Base-by-base conservation (phyloP, 495 filamentous ascomycete species). In the Penicillium waksmanii region DNA sequence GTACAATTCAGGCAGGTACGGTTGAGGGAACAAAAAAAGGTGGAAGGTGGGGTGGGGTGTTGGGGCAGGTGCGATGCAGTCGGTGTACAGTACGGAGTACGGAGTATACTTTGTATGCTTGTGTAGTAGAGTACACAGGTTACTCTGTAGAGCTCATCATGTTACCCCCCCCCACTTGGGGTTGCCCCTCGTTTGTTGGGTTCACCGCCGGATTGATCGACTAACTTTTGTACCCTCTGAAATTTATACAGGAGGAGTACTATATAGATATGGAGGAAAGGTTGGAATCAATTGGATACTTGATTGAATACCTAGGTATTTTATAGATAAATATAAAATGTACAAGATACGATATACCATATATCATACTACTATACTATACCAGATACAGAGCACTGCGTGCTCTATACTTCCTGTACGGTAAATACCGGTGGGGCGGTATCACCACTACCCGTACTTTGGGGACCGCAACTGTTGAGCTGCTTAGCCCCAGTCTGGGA, bases 381-480 rank as follows among this genome's bases (percentile, higher is more conserved):
- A 31, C 27, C 8, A 31, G 4, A 3, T 23, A 23, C 4, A 23
- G 23, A 23, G 23, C 23, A 23, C 23, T 23, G 2, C 23, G 23
- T 51, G 57, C 47, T 31, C 5, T 40, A 3, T 36, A 31, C 27
- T 31, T 36, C 12, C 25, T 11, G 33, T 33, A 46, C 34, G 43
- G 47, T 57, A 57, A 43, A 12, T 19, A 19, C 51, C 13, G 42
- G 34, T 36, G 49, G 53, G 49, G 40, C 59, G 49, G 64, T 69
- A 64, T 64, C 56, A 58, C 12, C 38, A 51, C 56, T 67, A 69
- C 64, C 67, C 62, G 67, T 69, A 69, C 63, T 69, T 69, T 67
- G 58, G 58, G 67, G 65, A 57, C 53, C 58, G 61, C 56, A 62
- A 61, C 58, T 69, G 66, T 69, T 66, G 64, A 67, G 64, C 53